A percentile compares a stretch with the other conserved stretches of the same genome.
Conservation (phyloP, 306 rosid species). For the Cotoneaster glaucophyllus region DNA sequence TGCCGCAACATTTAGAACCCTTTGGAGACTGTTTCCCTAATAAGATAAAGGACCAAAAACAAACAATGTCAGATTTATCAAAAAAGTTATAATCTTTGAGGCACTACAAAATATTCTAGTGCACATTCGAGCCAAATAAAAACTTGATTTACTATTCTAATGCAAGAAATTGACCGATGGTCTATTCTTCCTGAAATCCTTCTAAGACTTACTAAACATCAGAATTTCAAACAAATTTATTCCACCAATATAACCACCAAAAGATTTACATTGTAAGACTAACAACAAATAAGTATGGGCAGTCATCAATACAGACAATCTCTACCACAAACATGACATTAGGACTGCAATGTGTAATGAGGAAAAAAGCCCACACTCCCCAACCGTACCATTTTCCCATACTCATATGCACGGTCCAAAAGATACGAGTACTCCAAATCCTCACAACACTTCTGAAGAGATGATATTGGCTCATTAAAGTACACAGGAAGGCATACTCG, state of each 20-base stretch:
- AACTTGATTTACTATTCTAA: too few relatives aligned
- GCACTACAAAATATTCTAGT: not conserved
- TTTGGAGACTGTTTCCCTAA: conserved; percentile 86
- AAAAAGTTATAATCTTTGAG: not conserved
- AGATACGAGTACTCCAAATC: conserved; percentile 92
- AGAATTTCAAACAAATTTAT: too few relatives aligned
- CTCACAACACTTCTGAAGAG: conserved; percentile 95
- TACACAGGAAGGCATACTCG: conserved; percentile 97
- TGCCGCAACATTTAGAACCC: conserved; percentile 84
- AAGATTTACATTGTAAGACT: not conserved
- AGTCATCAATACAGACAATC: too few relatives aligned
- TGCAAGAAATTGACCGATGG: too few relatives aligned
- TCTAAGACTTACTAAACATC: too few relatives aligned
- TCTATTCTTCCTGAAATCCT: too few relatives aligned
- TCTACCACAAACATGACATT: too few relatives aligned
- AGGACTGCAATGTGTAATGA: not conserved
- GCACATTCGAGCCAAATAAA: too few relatives aligned
- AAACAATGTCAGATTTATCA: conserved; percentile 8
- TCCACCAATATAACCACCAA: too few relatives aligned
- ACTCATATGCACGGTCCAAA: conserved; percentile 76
- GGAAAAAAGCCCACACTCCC: not conserved
- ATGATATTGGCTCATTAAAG: conserved; percentile 94
- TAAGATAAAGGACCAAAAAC: conserved; percentile 11
- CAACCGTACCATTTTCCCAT: conserved; percentile 68
- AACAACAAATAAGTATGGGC: too few relatives aligned